Conservation (phyloP, 2,329 filamentous ascomycete species). For the Pochonia chlamydosporia region DNA sequence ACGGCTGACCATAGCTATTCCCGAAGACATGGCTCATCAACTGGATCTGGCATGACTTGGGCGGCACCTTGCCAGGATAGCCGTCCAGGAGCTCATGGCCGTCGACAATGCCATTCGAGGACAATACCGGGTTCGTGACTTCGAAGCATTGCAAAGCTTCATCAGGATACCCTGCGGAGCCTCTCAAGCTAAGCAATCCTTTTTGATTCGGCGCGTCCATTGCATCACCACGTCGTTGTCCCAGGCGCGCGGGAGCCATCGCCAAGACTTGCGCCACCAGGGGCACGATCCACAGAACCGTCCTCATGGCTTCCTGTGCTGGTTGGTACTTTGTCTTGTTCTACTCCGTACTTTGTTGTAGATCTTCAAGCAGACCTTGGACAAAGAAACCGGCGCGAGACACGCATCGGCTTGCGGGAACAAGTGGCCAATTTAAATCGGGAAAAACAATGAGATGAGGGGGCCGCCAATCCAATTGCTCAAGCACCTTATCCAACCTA, state of each 20-base stretch:
- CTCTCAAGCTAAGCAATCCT: neutral
- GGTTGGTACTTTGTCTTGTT: neutral
- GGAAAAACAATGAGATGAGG: too few species aligned
- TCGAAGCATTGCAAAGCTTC: constrained; percentile 53
- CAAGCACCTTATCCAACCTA: neutral
- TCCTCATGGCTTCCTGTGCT: neutral
- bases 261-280: neutral
- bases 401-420: too few species aligned
- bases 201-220: neutral
- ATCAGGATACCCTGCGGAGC: neutral
- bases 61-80: neutral
- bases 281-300: neutral
- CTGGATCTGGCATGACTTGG: constrained; percentile 40
- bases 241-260: neutral
- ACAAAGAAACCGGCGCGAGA: too few species aligned
- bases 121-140: constrained; percentile 60
- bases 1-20: constrained; percentile 67
- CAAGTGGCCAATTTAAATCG: too few species aligned
- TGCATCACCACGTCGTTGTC: neutral
- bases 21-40: constrained; percentile 69
- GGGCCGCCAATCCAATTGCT: neutral
- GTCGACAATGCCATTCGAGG: constrained; percentile 31
- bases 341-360: neutral
- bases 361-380: too few species aligned
- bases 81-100: constrained; percentile 7